phyloP scores from a whole-genome alignment of 768 basidiomycete genomes.

The Omphalotus guepiniiformis region DNA sequence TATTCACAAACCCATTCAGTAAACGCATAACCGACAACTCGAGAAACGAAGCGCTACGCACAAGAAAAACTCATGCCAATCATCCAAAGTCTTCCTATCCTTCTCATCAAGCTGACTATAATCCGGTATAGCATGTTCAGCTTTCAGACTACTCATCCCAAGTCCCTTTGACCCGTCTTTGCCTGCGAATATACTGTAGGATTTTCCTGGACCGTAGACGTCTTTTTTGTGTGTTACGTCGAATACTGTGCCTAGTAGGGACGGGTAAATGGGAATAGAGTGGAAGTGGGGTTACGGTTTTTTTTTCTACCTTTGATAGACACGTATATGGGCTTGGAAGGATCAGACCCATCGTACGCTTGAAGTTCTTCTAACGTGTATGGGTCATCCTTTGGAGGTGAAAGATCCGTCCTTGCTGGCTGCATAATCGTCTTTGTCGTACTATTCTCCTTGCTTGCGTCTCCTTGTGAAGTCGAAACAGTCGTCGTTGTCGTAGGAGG shows the following conservation, averaged over 20 bases:
- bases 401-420: conserved; percentile 52
- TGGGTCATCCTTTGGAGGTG: conserved; percentile 73
- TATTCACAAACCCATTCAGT: conserved; percentile 21
- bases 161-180: conserved; percentile 90
- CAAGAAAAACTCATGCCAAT: conserved; percentile 88
- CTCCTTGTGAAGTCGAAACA: conserved; percentile 15
- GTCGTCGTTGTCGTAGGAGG: neutral
- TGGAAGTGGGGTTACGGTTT: neutral
- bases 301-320: conserved; percentile 76
- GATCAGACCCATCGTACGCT: conserved; percentile 64
- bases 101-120: conserved; percentile 70
- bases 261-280: neutral
- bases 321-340: conserved; percentile 74
- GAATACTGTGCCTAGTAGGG: conserved; percentile 69
- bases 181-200: conserved; percentile 86
- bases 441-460: too few relatives aligned
- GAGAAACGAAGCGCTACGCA: conserved; percentile 37
- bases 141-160: conserved; percentile 84
- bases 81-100: conserved; percentile 76
- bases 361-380: conserved; percentile 68
- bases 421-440: conserved; percentile 76
- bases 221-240: conserved; percentile 84
- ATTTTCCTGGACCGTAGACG: conserved; percentile 80
- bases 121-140: conserved; percentile 84
- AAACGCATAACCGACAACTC: conserved; percentile 5